A percentile compares a stretch with the other conserved stretches of the same genome.
phyloP scores from a whole-genome alignment of 2,329 filamentous ascomycete species.

The Ophiocordyceps sinensis region DNA sequence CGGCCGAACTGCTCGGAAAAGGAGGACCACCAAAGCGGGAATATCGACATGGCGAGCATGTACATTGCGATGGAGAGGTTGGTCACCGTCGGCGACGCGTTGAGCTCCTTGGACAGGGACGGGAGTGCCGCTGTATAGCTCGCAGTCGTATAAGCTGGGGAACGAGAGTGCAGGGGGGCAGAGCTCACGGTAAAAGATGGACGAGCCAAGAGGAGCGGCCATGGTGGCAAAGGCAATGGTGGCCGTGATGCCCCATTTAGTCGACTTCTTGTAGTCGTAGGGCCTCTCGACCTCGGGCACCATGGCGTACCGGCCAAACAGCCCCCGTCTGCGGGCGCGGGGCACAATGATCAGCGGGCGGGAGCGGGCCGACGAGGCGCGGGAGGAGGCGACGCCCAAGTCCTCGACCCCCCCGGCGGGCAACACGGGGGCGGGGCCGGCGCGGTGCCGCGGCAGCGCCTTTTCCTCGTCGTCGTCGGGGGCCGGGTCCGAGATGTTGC shows the following conservation, averaged over 20 bases:
- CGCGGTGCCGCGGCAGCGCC: neutral
- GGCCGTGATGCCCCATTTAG: constrained; percentile 75
- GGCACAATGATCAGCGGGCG: constrained; percentile 25
- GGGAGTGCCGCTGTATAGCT: constrained; percentile 45
- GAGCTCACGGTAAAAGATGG: constrained; percentile 63
- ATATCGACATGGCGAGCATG: constrained; percentile 72
- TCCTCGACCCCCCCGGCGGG: neutral
- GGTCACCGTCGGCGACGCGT: constrained; percentile 48
- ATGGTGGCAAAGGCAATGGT: constrained; percentile 65
- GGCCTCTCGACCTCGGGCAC: constrained; percentile 69
- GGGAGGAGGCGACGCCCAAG: constrained; percentile 9
- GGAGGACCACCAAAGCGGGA: constrained; percentile 75
- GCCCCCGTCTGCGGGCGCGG: constrained; percentile 44
- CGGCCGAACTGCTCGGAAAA: constrained; percentile 63
- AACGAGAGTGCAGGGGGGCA: no score
- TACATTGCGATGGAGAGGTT: constrained; percentile 69
- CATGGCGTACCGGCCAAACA: constrained; percentile 55
- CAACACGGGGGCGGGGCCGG: neutral
- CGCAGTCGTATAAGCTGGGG: constrained; percentile 1
- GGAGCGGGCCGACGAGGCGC: constrained; percentile 24
- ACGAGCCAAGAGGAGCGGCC: constrained; percentile 69
- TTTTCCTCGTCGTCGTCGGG: neutral
- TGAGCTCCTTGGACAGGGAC: constrained; percentile 46
- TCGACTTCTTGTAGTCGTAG: constrained; percentile 54
- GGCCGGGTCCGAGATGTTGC: neutral